Base-by-base conservation (phyloP, 192 early-diverging fungal genomes). In the Mortierella hygrophila region DNA sequence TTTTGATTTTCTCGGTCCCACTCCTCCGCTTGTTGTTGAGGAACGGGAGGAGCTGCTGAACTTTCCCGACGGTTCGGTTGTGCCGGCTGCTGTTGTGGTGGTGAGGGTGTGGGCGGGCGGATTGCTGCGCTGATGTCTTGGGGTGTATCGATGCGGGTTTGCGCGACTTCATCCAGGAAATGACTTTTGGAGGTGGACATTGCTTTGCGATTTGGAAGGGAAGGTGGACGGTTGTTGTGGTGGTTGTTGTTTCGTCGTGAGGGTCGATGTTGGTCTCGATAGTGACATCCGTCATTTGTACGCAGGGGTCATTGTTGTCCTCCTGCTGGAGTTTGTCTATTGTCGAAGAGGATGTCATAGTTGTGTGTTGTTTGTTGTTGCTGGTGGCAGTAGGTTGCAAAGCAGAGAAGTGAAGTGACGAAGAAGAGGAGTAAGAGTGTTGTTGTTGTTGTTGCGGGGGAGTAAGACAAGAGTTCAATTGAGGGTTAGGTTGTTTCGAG, bases 81-180 rank as follows among this genome's bases (percentile, higher is more conserved):
- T 42, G 74, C 44, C 38, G 68, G 35, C 7, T 70, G 70, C 35
- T 72, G 16, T 20, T 38, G 32, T 63, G 76, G 20, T 77, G 71
- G 23, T 83, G 76, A 42, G 57, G 77, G 41, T 76, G 76, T 26
- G 20, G 55, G 47, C 46, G 26, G 23, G 72, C 4, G 21, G 71
- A 74, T 29, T 37, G n/a, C 52, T 75, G n/a, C 49, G 29, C 42
- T n/a, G 18, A 40, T 32, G 32, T 65, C 26, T 65, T 65, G 11
- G n/a, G 35, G n/a, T 29, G 60, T 65, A 65, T 32, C 60, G 60
- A 32, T 65, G 60, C 73, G 32, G 73, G 32, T 29, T 77, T 72
- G 20, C 69, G 49, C 4, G 75, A 76, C 29, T 78, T 86, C 84
- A 86, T 86, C 84, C 84, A 86, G 37, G 84, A 86, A 32, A 86